phyloP scores from a whole-genome alignment of 257 asterid species.

The Dorcoceras hygrometricum region DNA sequence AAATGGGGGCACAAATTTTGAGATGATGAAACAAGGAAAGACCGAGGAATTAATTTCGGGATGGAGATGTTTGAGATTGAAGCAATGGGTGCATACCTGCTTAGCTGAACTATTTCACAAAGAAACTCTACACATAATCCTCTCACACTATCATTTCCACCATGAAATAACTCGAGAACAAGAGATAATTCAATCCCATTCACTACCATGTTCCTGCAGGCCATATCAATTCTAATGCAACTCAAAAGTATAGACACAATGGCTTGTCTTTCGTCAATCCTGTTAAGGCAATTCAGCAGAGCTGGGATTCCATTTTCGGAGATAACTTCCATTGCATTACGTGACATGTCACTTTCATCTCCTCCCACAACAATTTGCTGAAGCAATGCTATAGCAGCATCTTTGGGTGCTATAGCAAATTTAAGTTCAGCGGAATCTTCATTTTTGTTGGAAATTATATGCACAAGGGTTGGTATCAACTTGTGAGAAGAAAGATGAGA shows the following conservation, averaged over 20 bases:
- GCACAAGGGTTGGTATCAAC: slow-evolving; percentile 43
- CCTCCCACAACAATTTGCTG: slow-evolving; percentile 62
- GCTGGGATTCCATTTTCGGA: slow-evolving; percentile 53
- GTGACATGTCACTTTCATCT: slow-evolving; percentile 49
- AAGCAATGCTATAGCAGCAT: slow-evolving; percentile 65
- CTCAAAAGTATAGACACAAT: slow-evolving; percentile 47
- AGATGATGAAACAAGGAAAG: slow-evolving; percentile 7
- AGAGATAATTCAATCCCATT: slow-evolving; percentile 55
- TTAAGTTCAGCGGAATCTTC: slow-evolving; percentile 40
- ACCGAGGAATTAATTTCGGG: neutral
- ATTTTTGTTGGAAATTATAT: slow-evolving; percentile 43
- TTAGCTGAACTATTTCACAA: slow-evolving; percentile 59
- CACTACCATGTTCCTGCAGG: slow-evolving; percentile 56
- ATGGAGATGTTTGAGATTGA: neutral
- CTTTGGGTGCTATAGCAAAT: slow-evolving; percentile 59
- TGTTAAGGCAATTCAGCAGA: slow-evolving; percentile 55
- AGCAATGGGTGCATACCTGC: slow-evolving; percentile 41
- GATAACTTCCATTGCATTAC: slow-evolving; percentile 38
- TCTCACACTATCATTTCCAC: slow-evolving; percentile 58
- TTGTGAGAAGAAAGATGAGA: slow-evolving; percentile 56
- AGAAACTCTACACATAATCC: slow-evolving; percentile 68
- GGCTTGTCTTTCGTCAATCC: slow-evolving; percentile 48
- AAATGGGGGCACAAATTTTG: slow-evolving; percentile 5
- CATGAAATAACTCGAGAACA: slow-evolving; percentile 66
- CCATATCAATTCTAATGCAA: slow-evolving; percentile 55